Evolutionary conservation across 2,329 filamentous ascomycete species (phyloP).

Genomic region (Venturia effusa): DNA sequence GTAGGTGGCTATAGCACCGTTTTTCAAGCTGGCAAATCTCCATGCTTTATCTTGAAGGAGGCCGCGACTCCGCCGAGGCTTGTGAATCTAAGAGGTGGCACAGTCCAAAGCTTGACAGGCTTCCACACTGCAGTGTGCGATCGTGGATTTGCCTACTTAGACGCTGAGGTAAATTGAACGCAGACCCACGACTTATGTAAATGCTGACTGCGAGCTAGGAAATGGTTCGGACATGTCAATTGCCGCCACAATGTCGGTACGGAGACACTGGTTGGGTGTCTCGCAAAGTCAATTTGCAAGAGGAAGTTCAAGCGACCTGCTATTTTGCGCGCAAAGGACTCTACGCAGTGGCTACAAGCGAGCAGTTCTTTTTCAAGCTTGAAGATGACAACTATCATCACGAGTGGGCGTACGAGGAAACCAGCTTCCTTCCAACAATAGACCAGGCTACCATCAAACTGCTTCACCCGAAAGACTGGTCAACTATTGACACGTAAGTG

Average conservation of each 20-base stretch:
- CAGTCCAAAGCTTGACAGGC: slow-evolving; percentile 59
- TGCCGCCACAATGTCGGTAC: slow-evolving; percentile 58
- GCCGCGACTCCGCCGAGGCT: slow-evolving; percentile 67
- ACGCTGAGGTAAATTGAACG: slow-evolving; percentile 38
- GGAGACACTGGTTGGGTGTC: slow-evolving; percentile 67
- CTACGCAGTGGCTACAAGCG: slow-evolving; percentile 66
- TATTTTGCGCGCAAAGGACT: slow-evolving; percentile 66
- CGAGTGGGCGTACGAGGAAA: slow-evolving; percentile 66
- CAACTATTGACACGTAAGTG: slow-evolving; percentile 57
- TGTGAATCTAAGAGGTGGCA: slow-evolving; percentile 57
- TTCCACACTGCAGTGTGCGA: slow-evolving; percentile 72
- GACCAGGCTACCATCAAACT: slow-evolving; percentile 67
- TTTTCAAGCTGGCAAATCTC: slow-evolving; percentile 69
- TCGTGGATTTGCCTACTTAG: slow-evolving; percentile 72
- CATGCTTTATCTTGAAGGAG: slow-evolving; percentile 74
- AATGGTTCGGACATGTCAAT: slow-evolving; percentile 56
- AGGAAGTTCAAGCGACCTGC: slow-evolving; percentile 61
- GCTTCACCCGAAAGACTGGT: slow-evolving; percentile 66
- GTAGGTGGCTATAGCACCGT: slow-evolving; percentile 72
- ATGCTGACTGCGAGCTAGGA: slow-evolving; percentile 33
- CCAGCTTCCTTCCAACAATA: slow-evolving; percentile 52
- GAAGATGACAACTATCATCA: slow-evolving; percentile 76
- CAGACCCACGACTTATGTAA: slow-evolving; percentile 13
- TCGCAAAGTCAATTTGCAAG: slow-evolving; percentile 56
- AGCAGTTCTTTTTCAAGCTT: slow-evolving; percentile 62